Evolutionary conservation across 2,329 filamentous ascomycete species (phyloP).

Genomic region (Aspergillus glaucus): DNA sequence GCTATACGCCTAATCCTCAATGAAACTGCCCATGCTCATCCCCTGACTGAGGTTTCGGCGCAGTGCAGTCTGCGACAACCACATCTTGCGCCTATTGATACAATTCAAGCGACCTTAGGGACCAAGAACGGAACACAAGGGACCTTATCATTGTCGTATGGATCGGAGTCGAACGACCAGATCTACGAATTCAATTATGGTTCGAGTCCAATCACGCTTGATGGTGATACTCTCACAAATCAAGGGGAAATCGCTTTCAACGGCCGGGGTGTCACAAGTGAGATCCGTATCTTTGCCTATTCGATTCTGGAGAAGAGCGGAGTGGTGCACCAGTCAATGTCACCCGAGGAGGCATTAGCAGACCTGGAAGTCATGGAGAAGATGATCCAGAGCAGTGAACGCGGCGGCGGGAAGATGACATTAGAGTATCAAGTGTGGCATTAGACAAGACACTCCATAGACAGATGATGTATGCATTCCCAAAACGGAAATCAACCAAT

Average conservation of each 20-base stretch:
- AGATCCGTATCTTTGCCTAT: conserved; percentile 46
- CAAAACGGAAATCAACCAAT: too few species aligned
- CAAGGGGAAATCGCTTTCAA: conserved; percentile 41
- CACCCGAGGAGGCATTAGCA: conserved; percentile 47
- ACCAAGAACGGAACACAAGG: conserved; percentile 46
- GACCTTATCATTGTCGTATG: conserved; percentile 47
- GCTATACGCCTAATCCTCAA: conserved; percentile 44
- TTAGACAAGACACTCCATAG: neutral
- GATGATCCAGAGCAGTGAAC: conserved; percentile 29
- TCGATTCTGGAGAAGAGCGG: conserved; percentile 37
- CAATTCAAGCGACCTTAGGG: conserved; percentile 47
- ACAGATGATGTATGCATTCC: conserved; percentile 3
- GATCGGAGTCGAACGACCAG: conserved; percentile 44
- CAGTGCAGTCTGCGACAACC: conserved; percentile 45
- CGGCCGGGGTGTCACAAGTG: conserved; percentile 46
- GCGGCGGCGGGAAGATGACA: conserved; percentile 17
- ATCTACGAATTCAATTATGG: conserved; percentile 42
- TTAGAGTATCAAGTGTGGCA: conserved; percentile 18
- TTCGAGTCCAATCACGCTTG: neutral
- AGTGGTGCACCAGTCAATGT: conserved; percentile 36
- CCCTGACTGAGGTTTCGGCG: conserved; percentile 41
- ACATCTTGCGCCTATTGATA: conserved; percentile 52
- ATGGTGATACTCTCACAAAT: neutral
- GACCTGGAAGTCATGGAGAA: conserved; percentile 46
- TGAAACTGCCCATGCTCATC: conserved; percentile 30